These are phyloP conservation scores for Apiotrichum sp. DNA, from an alignment of 1,284 basidiomycete genomes.

Conservation along the genomic window DNA sequence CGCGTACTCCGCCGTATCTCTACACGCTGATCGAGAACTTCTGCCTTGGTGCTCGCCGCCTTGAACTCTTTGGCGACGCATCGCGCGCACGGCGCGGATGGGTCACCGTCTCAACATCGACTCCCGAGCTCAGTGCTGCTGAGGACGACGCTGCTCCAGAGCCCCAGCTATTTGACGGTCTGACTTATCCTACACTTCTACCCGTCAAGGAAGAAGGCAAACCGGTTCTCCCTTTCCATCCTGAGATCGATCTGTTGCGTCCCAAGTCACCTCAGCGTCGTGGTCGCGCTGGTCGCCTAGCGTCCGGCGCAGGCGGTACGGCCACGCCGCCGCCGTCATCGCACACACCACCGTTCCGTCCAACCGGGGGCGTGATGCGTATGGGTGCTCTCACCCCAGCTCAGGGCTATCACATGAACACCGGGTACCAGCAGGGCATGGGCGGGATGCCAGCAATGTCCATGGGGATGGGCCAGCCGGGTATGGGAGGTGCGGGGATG, in stretches of 20 bases:
- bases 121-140: too few relatives aligned
- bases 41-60: conserved; percentile 83
- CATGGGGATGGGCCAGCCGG: too few relatives aligned
- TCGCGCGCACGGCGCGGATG: conserved; percentile 76
- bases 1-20: conserved; percentile 83
- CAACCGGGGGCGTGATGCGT: conserved; percentile 10
- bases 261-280: conserved; percentile 67
- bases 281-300: background rate
- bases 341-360: conserved; percentile 2
- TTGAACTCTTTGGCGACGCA: conserved; percentile 81
- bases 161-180: conserved; percentile 47
- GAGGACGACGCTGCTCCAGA: background rate
- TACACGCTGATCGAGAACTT: conserved; percentile 96
- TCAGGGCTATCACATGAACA: background rate
- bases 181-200: conserved; percentile 51
- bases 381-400: conserved; percentile 13
- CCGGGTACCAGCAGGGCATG: background rate
- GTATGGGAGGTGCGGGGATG: too few relatives aligned
- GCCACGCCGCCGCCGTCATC: background rate
- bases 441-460: too few relatives aligned
- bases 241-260: conserved; percentile 70
- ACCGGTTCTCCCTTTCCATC: conserved; percentile 24
- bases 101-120: conserved; percentile 68
- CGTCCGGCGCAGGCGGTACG: background rate
- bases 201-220: conserved; percentile 23